Conservation (phyloP, 306 rosid genomes). For the Vigna trinervia region DNA sequence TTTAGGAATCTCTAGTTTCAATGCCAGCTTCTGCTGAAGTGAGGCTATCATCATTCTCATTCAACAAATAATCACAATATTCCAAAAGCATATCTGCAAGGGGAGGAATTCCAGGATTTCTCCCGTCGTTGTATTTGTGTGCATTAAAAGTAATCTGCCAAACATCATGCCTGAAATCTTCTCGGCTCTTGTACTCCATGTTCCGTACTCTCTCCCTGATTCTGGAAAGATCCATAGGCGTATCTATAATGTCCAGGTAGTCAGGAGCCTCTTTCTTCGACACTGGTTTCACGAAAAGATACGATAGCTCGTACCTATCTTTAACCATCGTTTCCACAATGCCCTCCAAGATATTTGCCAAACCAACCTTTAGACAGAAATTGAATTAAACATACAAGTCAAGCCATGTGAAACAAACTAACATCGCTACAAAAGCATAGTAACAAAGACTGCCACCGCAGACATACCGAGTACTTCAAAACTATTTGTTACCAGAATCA, state of each 20-base stretch:
- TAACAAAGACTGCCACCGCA: neutral
- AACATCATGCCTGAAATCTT: constrained; percentile 84
- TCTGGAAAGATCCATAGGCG: constrained; percentile 92
- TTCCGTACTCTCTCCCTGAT: constrained; percentile 84
- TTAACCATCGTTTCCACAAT: constrained; percentile 73
- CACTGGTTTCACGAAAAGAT: constrained; percentile 85
- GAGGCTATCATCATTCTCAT: constrained; percentile 76
- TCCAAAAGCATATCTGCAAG: constrained; percentile 89
- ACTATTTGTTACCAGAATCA: constrained; percentile 2
- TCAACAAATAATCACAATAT: constrained; percentile 82
- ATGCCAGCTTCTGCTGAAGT: constrained; percentile 94
- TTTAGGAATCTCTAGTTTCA: constrained; percentile 60
- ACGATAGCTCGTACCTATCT: constrained; percentile 68
- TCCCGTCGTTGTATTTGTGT: constrained; percentile 79
- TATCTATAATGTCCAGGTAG: constrained; percentile 75
- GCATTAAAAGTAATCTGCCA: constrained; percentile 89
- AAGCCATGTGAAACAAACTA: constrained; percentile 8
- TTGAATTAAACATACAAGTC: constrained; percentile 24
- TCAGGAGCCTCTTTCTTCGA: constrained; percentile 95
- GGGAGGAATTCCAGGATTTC: constrained; percentile 95
- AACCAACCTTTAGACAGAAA: constrained; percentile 70
- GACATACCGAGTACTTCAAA: constrained; percentile 18
- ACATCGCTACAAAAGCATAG: constrained; percentile 16
- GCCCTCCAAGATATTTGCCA: constrained; percentile 96
- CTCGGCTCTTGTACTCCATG: constrained; percentile 90